Evolutionary conservation across 805 yeast genomes (phyloP).

Genomic region (Vanderwaltozyma polyspora): DNA sequence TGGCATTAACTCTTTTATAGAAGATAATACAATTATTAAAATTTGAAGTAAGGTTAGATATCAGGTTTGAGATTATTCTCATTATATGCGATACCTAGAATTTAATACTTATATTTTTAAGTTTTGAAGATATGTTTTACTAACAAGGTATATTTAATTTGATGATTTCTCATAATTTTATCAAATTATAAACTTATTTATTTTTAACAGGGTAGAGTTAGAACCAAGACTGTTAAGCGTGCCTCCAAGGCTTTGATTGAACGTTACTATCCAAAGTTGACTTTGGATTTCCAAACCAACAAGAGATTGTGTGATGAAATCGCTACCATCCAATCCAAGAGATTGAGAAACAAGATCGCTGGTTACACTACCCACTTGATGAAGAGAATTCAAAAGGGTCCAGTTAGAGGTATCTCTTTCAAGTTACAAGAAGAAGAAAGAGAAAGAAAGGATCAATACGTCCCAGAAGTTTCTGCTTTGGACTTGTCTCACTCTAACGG

Average conservation of each 20-base stretch:
- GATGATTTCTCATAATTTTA: too few species aligned
- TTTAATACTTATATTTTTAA: too few species aligned
- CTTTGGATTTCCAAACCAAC: constrained; percentile 99
- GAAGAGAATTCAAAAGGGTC: constrained; percentile 99
- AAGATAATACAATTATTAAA: too few species aligned
- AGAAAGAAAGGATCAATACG: constrained; percentile 99
- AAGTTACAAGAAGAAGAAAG: constrained; percentile 99
- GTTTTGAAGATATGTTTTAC: constrained; percentile 4
- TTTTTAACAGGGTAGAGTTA: constrained; percentile 87
- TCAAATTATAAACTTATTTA: too few species aligned
- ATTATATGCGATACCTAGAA: too few species aligned
- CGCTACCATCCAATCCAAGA: constrained; percentile 98
- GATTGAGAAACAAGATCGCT: constrained; percentile 99
- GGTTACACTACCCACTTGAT: constrained; percentile 99
- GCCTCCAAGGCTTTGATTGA: constrained; percentile 99
- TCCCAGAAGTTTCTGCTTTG: constrained; percentile 99
- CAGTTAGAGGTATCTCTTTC: constrained; percentile 99
- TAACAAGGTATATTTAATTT: constrained; percentile 9
- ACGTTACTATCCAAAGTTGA: constrained; percentile 99
- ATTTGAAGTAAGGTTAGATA: too few species aligned
- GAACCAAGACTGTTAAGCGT: constrained; percentile 99
- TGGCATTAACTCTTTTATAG: too few species aligned
- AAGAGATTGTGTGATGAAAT: constrained; percentile 97
- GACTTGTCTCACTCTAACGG: constrained; percentile 94
- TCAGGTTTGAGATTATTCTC: too few species aligned